phyloP scores from a whole-genome alignment of 2,329 filamentous ascomycete species.

The Xylariaceae sp. region DNA sequence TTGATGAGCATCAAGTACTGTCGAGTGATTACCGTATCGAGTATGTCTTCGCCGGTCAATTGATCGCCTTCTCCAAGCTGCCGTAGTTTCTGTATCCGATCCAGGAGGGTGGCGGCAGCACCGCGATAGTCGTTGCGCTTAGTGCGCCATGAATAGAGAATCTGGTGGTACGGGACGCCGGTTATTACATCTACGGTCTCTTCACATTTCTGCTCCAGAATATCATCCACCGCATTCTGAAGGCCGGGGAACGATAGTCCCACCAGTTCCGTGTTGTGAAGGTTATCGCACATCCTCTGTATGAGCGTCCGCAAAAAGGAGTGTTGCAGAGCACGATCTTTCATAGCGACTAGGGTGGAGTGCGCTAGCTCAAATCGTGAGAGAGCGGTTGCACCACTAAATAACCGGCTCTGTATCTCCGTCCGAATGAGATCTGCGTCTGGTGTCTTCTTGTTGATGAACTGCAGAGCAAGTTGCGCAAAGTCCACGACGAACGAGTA shows the following conservation, averaged over 20 bases:
- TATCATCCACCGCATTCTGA: conserved; percentile 73
- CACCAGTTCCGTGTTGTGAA: conserved; percentile 65
- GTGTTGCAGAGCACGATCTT: conserved; percentile 67
- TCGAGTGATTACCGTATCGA: conserved; percentile 65
- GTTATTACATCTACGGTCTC: conserved; percentile 63
- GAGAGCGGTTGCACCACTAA: conserved; percentile 76
- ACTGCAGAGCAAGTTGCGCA: conserved; percentile 70
- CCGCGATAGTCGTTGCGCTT: conserved; percentile 84
- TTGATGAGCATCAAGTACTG: conserved; percentile 93
- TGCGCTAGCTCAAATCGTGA: conserved; percentile 82
- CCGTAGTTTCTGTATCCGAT: conserved; percentile 62
- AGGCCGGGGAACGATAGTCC: conserved; percentile 76
- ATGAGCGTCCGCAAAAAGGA: conserved; percentile 70
- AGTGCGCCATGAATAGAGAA: conserved; percentile 89
- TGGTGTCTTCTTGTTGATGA: conserved; percentile 40
- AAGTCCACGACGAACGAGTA: conserved; percentile 85
- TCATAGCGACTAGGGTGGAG: conserved; percentile 70
- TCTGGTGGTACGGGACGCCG: conserved; percentile 76
- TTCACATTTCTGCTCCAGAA: conserved; percentile 70
- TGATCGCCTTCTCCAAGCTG: conserved; percentile 58
- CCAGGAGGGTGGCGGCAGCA: conserved; percentile 60
- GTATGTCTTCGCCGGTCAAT: conserved; percentile 50
- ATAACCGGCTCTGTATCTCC: conserved; percentile 79
- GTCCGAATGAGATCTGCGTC: conserved; percentile 47
- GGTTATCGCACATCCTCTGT: conserved; percentile 66